Conservation (phyloP, 495 filamentous ascomycete genomes). For the Penicillium macrosclerotiorum region DNA sequence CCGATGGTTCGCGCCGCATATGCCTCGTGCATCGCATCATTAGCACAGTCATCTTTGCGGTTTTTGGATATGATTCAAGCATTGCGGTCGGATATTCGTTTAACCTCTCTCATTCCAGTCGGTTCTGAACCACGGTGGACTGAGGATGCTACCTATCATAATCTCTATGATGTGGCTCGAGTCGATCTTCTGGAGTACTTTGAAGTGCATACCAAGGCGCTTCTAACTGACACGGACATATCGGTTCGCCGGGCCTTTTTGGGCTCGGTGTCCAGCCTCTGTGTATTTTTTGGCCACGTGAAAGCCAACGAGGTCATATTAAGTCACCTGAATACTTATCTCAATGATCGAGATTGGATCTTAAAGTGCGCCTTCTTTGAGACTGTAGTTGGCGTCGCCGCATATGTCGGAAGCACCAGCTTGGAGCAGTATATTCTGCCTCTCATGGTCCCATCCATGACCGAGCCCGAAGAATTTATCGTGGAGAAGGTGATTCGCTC, state of each 20-base stretch:
- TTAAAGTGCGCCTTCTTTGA: slow-evolving; percentile 96
- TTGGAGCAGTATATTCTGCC: slow-evolving; percentile 96
- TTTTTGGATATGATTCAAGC: slow-evolving; percentile 92
- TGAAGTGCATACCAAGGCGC: slow-evolving; percentile 79
- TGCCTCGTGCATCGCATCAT: slow-evolving; percentile 84
- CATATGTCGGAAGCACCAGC: slow-evolving; percentile 81
- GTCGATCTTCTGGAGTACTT: slow-evolving; percentile 76
- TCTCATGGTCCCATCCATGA: slow-evolving; percentile 94
- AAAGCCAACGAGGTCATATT: slow-evolving; percentile 92
- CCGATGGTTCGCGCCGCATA: slow-evolving; percentile 82
- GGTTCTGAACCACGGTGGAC: slow-evolving; percentile 51
- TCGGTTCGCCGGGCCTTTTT: slow-evolving; percentile 92
- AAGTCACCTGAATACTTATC: slow-evolving; percentile 94
- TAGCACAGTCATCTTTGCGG: slow-evolving; percentile 82
- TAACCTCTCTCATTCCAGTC: slow-evolving; percentile 75
- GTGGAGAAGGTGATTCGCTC: slow-evolving; percentile 87
- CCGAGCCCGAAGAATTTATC: slow-evolving; percentile 93
- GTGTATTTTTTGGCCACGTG: slow-evolving; percentile 88
- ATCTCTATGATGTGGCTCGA: slow-evolving; percentile 78
- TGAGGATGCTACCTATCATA: slow-evolving; percentile 76
- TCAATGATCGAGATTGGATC: slow-evolving; percentile 96
- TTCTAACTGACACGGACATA: slow-evolving; percentile 82
- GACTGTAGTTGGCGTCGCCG: slow-evolving; percentile 88
- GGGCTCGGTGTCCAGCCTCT: slow-evolving; percentile 87
- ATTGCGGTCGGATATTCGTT: slow-evolving; percentile 76